phyloP scores from a whole-genome alignment of 164 flowering plant genomes.

The Akebia trifoliata region DNA sequence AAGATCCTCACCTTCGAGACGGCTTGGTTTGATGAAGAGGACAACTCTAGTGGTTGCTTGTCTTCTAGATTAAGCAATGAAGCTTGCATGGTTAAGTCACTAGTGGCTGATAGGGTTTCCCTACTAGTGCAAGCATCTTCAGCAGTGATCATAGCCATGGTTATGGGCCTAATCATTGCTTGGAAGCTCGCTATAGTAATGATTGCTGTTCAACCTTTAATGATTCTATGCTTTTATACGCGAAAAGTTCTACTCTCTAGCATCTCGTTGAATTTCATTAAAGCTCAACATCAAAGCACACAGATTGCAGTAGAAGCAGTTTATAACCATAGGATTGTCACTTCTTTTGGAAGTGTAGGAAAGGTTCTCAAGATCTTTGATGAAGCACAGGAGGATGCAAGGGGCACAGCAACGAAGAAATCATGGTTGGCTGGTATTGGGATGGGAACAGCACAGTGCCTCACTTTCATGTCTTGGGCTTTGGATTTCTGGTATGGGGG shows the following conservation, averaged over 20 bases:
- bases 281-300: slow-evolving; percentile 73
- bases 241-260: slow-evolving; percentile 67
- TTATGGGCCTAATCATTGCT: slow-evolving; percentile 68
- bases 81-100: slow-evolving; percentile 75
- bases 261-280: slow-evolving; percentile 43
- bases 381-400: slow-evolving; percentile 68
- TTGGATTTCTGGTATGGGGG: slow-evolving; percentile 95
- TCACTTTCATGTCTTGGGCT: slow-evolving; percentile 88
- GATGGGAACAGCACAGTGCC: slow-evolving; percentile 80
- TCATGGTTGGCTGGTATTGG: slow-evolving; percentile 86
- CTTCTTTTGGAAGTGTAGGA: slow-evolving; percentile 64
- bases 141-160: slow-evolving; percentile 63
- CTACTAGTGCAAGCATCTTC: slow-evolving; percentile 68
- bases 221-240: slow-evolving; percentile 76
- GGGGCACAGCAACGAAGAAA: slow-evolving; percentile 59
- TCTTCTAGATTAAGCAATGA: slow-evolving; percentile 72
- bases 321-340: slow-evolving; percentile 69
- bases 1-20: slow-evolving; percentile 75
- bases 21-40: slow-evolving; percentile 88
- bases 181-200: slow-evolving; percentile 91
- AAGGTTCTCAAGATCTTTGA: slow-evolving; percentile 66
- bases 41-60: slow-evolving; percentile 68
- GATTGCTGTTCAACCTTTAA: slow-evolving; percentile 84
- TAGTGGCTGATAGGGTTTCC: slow-evolving; percentile 74
- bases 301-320: slow-evolving; percentile 86